Evolutionary conservation across 2,329 filamentous ascomycete species (phyloP).

Genomic region (Colletotrichum australisinense): DNA sequence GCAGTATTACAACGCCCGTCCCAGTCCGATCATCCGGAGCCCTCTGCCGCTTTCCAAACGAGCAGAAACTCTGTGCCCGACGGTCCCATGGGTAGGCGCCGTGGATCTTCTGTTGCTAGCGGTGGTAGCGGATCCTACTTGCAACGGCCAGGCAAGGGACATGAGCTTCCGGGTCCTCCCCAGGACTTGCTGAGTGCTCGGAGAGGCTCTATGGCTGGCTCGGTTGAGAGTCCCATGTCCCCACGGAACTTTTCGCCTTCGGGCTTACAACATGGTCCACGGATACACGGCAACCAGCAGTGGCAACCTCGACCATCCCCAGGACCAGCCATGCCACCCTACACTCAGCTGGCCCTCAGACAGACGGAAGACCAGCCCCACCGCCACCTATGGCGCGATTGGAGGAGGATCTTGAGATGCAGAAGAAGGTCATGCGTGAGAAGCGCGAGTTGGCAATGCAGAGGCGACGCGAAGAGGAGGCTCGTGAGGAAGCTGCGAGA

Average conservation of each 20-base stretch:
- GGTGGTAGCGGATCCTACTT: constrained; percentile 81
- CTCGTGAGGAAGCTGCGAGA: constrained; percentile 77
- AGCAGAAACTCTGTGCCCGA: constrained; percentile 72
- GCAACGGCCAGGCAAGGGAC: constrained; percentile 63
- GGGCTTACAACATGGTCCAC: constrained; percentile 45
- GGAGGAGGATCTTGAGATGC: constrained; percentile 70
- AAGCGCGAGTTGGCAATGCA: constrained; percentile 77
- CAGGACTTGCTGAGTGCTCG: constrained; percentile 57
- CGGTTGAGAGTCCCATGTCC: constrained; percentile 62
- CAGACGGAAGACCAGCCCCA: constrained; percentile 43
- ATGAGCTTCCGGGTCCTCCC: constrained; percentile 54
- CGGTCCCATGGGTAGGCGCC: constrained; percentile 77
- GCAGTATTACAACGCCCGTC: constrained; percentile 81
- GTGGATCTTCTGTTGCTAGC: constrained; percentile 92
- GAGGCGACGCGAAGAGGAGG: constrained; percentile 75
- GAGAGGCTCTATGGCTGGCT: constrained; percentile 61
- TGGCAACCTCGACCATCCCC: constrained; percentile 52
- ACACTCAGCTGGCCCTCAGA: constrained; percentile 45
- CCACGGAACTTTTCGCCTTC: constrained; percentile 55
- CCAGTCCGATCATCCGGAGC: constrained; percentile 77
- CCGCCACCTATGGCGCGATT: constrained; percentile 47
- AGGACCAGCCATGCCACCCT: constrained; percentile 53
- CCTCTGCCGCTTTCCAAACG: constrained; percentile 88
- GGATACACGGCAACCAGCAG: constrained; percentile 36
- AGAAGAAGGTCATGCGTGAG: constrained; percentile 79